These are phyloP conservation scores for Styphnolobium japonicum DNA, from an alignment of 306 rosid genomes.

Conservation along the genomic window DNA sequence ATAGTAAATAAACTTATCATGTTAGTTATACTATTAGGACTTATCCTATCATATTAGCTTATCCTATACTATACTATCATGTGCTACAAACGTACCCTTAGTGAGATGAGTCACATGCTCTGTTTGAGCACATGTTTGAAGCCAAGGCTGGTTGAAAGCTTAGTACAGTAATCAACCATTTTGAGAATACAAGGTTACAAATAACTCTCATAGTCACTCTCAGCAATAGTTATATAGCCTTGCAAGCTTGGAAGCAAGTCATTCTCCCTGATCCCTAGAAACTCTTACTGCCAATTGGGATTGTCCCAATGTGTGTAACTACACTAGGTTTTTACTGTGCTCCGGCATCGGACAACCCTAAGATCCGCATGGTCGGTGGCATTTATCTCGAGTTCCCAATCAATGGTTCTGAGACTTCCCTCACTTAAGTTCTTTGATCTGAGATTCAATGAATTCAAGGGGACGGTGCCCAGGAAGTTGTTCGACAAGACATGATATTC, in stretches of 20 bases:
- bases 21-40: too few relatives aligned
- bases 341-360: conserved; percentile 25
- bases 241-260: conserved; percentile 51
- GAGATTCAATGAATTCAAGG: conserved; percentile 55
- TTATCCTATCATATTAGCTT: too few relatives aligned
- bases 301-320: conserved; percentile 44
- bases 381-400: conserved; percentile 47
- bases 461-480: conserved; percentile 34
- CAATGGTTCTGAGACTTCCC: conserved; percentile 39
- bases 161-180: too few relatives aligned
- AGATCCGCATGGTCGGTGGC: conserved; percentile 43
- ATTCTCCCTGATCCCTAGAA: conserved; percentile 47
- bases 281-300: conserved; percentile 39
- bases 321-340: conserved; percentile 45
- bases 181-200: too few relatives aligned
- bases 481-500: conserved; percentile 55
- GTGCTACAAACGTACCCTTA: too few relatives aligned
- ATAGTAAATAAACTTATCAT: too few relatives aligned
- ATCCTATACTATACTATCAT: too few relatives aligned
- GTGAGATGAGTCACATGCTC: too few relatives aligned
- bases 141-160: too few relatives aligned
- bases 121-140: too few relatives aligned
- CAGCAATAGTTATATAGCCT: conserved; percentile 36
- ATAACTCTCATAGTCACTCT: too few relatives aligned
- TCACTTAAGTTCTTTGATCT: conserved; percentile 39